phyloP scores from a whole-genome alignment of 768 basidiomycete genomes.

The Trametopsis cervina region DNA sequence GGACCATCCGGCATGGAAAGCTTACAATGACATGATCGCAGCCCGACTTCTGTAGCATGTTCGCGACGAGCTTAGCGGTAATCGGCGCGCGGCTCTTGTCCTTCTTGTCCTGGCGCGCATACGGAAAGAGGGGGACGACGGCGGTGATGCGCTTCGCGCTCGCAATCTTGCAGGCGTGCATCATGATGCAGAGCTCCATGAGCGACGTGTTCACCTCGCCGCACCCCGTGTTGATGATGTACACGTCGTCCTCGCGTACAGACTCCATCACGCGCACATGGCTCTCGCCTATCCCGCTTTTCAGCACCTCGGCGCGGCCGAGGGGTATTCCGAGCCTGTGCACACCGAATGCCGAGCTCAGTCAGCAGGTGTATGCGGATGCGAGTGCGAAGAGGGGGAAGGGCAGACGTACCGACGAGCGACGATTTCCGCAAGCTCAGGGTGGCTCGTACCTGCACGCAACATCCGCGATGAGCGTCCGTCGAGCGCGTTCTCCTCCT shows the following conservation, averaged over 20 bases:
- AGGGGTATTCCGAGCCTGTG: slow-evolving; percentile 90
- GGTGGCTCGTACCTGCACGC: slow-evolving; percentile 82
- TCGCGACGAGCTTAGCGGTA: slow-evolving; percentile 96
- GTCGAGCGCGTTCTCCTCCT: no score
- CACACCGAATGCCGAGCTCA: no score
- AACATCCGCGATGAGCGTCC: slow-evolving; percentile 6
- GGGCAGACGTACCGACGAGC: slow-evolving; percentile 67
- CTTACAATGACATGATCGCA: slow-evolving; percentile 96
- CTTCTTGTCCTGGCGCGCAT: slow-evolving; percentile 97
- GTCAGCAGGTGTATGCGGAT: slow-evolving; percentile 17
- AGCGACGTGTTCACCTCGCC: slow-evolving; percentile 86
- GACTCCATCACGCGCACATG: slow-evolving; percentile 89
- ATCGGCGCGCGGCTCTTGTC: slow-evolving; percentile 98
- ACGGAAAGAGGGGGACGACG: slow-evolving; percentile 96
- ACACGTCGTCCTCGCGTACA: slow-evolving; percentile 97
- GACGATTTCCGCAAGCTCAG: slow-evolving; percentile 90
- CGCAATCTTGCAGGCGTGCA: slow-evolving; percentile 99
- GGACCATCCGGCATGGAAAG: slow-evolving; percentile 12
- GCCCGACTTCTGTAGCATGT: slow-evolving; percentile 90
- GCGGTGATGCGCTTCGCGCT: slow-evolving; percentile 97
- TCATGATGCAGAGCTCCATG: slow-evolving; percentile 99
- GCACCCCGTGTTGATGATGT: slow-evolving; percentile 93
- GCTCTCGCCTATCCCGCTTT: slow-evolving; percentile 88
- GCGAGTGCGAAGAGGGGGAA: neutral
- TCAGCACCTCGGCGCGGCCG: slow-evolving; percentile 80